A percentile compares a stretch with the other conserved stretches of the same genome.
Conservation (phyloP, 2,329 filamentous ascomycete species). For the Hymenotorrendiella dingleyae region DNA sequence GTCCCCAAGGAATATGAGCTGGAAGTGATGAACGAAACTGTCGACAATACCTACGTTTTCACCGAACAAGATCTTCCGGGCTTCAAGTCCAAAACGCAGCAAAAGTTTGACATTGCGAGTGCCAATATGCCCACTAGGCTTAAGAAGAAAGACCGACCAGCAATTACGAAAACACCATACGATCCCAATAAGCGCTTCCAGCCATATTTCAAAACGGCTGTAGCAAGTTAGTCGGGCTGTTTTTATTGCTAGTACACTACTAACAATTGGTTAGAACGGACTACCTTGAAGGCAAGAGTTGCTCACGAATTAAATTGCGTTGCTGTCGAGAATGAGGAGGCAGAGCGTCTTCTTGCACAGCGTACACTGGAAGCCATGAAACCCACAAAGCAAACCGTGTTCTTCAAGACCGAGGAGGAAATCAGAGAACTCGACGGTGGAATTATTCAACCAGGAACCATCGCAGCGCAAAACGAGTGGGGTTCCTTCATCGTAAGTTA, state of each 20-base stretch:
- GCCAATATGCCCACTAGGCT: constrained; percentile 55
- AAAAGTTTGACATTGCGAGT: constrained; percentile 48
- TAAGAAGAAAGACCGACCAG: constrained; percentile 42
- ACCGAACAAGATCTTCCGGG: constrained; percentile 88
- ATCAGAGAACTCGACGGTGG: constrained; percentile 25
- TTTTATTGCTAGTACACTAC: background rate
- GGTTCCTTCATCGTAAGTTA: constrained; percentile 54
- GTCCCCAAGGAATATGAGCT: constrained; percentile 89
- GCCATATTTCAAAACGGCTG: constrained; percentile 64
- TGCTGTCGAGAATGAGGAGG: constrained; percentile 66
- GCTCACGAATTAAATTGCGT: constrained; percentile 71
- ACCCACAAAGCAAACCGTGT: constrained; percentile 50
- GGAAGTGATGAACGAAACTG: constrained; percentile 58
- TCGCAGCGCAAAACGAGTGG: constrained; percentile 38
- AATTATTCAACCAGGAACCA: constrained; percentile 53
- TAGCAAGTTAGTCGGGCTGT: constrained; percentile 57
- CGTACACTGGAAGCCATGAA: constrained; percentile 55
- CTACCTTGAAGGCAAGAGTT: constrained; percentile 66
- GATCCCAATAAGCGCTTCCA: constrained; percentile 48
- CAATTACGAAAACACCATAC: constrained; percentile 34
- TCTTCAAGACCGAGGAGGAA: constrained; percentile 23
- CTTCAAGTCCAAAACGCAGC: constrained; percentile 55
- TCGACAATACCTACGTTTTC: constrained; percentile 86
- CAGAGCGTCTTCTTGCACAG: constrained; percentile 53
- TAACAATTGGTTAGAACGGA: constrained; percentile 56